Conservation (phyloP, 176 grass and related monocot species). For the Zoysia pacifica region DNA sequence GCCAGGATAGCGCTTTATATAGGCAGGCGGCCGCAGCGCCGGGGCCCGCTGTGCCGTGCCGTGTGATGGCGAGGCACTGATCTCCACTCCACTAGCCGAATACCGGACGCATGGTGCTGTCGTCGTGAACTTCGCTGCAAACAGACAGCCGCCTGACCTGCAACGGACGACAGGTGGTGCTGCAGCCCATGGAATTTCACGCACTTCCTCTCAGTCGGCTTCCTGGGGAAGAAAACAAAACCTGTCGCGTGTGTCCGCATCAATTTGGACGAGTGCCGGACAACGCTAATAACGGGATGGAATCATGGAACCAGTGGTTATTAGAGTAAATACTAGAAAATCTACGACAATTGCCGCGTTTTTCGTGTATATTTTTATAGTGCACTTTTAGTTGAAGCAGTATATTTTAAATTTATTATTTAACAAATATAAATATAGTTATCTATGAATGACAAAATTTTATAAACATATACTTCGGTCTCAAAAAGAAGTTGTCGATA, state of each 20-base stretch:
- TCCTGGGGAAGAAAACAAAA: constrained; percentile 11
- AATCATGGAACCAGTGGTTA: too few relatives aligned
- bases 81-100: constrained; percentile 4
- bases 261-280: not conserved
- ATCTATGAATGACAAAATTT: too few relatives aligned
- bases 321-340: too few relatives aligned
- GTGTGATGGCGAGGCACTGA: not conserved
- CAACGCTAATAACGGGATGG: not conserved
- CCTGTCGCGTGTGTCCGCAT: not conserved
- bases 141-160: constrained; percentile 32
- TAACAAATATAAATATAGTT: too few relatives aligned
- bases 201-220: not conserved
- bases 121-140: not conserved
- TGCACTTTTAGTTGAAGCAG: too few relatives aligned
- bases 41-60: not conserved
- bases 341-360: too few relatives aligned
- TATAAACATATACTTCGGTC: too few relatives aligned
- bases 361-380: too few relatives aligned
- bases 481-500: too few relatives aligned
- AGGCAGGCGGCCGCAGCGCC: not conserved
- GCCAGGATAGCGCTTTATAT: constrained; percentile 14
- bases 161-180: not conserved
- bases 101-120: constrained; percentile 27
- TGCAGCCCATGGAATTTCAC: not conserved
- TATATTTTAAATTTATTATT: too few relatives aligned